Evolutionary conservation across 2,329 filamentous ascomycete species (phyloP).

Genomic region (Ophiostoma sp.): DNA sequence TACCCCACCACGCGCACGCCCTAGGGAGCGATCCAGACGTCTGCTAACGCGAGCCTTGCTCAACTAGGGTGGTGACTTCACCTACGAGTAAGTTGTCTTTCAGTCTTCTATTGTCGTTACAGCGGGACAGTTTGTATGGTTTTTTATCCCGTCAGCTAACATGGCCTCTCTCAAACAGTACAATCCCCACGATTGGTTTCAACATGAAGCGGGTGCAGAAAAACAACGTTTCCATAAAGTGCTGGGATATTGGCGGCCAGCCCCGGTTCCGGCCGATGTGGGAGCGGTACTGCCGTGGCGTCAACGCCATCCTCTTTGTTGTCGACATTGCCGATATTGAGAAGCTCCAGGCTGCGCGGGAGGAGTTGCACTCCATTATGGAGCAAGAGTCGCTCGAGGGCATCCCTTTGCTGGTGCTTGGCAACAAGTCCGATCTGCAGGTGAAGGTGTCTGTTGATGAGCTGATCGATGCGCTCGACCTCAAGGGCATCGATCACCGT

Average conservation of each 20-base stretch:
- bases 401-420: slow-evolving; percentile 89
- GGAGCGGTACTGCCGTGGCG: slow-evolving; percentile 96
- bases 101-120: background rate
- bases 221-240: slow-evolving; percentile 97
- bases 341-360: slow-evolving; percentile 78
- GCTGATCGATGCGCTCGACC: slow-evolving; percentile 86
- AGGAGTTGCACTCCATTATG: slow-evolving; percentile 89
- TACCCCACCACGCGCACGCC: slow-evolving; percentile 17
- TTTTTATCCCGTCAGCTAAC: background rate
- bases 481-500: slow-evolving; percentile 84
- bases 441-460: slow-evolving; percentile 91
- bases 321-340: slow-evolving; percentile 89
- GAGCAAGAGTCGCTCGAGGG: slow-evolving; percentile 80
- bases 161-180: slow-evolving; percentile 56
- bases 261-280: slow-evolving; percentile 98
- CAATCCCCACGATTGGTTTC: slow-evolving; percentile 97
- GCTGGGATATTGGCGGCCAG: slow-evolving; percentile 97
- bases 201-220: slow-evolving; percentile 99
- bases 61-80: slow-evolving; percentile 89
- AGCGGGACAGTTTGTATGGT: no score
- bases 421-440: slow-evolving; percentile 96
- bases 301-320: slow-evolving; percentile 98
- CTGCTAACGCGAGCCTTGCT: slow-evolving; percentile 19
- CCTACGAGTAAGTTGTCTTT: slow-evolving; percentile 78
- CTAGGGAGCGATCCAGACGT: background rate